Evolutionary conservation across 345 rosid genomes (phyloP), one percentile per base, ranked within the genome.

Genomic region (Populus ilicifolia): DNA sequence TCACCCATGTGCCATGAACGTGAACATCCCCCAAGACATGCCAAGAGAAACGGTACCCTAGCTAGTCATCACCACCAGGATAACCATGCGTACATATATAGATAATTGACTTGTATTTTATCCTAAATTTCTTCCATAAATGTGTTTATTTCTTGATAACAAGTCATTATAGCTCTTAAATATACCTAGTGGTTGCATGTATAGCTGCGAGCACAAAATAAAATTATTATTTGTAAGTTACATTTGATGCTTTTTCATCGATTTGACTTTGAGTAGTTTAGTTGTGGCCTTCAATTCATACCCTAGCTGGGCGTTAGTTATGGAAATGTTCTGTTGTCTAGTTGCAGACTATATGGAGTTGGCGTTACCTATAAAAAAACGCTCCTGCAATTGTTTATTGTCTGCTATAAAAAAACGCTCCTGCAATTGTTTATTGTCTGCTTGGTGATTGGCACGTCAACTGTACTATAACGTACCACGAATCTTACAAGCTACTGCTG

Each of bases 1-100:
- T 84, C 85, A 50, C 59, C 91, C 94, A 89, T 89, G 90, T 89
- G 91, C 83, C 75, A 76, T 71, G 61, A 75, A 71, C 84, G 63
- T 86, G 89, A 56, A 68, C 78, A 35, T 59, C 80, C 90, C 93
- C 70, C 72, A 74, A 83, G 38, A 81, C 84, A 76, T 84, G 90
- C 82, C 92, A 76, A 72, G 46, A 66, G 52, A 64, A 29, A 67
- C 69, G 92, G 86, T 65, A 75, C 77, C 21, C 71, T 71, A 77
- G 64, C 71, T 78, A 4, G 36, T 33, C 36, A 33, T 4, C 36
- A 71, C 76, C 46, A 67, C 38, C 62, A 52, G 75, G 52, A 6
- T 13, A 63, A 30, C 38, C 14, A 50, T 74, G 18, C 69, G 71
- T 74, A 56, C 80, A 30, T 20, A 72, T 69, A 77, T 72, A 46